Base-by-base conservation (phyloP, 768 basidiomycete species). In the Leccinum variicolor region DNA sequence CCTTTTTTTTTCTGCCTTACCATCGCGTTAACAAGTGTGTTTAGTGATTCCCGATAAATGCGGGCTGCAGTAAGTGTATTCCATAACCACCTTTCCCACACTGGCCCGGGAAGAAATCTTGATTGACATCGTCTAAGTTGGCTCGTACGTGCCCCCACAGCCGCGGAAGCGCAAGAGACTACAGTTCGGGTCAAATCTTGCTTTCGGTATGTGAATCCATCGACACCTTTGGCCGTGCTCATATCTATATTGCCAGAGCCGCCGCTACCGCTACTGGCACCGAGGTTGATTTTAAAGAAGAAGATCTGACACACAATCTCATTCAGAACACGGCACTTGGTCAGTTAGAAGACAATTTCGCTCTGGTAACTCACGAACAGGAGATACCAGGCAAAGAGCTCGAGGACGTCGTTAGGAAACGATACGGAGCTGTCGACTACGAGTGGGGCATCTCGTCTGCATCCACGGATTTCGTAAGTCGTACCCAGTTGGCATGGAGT, bases 1-100 rank as follows among this genome's bases (percentile, higher is more conserved):
- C n/a, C 23, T n/a, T n/a, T n/a, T n/a, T 1, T 14, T 29, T 6
- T 19, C 52, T 15, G 33, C 33, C 33, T 34, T 3, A 14, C 33
- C 33, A 34, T 15, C 33, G 14, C 3, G 14, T 34, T 34, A 6
- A 34, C 6, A 6, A 7, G 14, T 34, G 33, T 34, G 6, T 34
- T 34, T 48, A 92, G 92, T 94, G 61, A 91, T 92, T 51, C 92
- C 92, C 0, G 90, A 92, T 66, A 84, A 90, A 60, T 78, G 91
- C 1, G 84, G 84, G 60, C 84, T 90, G 77, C 73, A 77, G 88
- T 34, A 34, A 34, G 33, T 88, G 65, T 55, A 84, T 70, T 7
- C n/a, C 19, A 43, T 47, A 6, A 4, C n/a, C 25, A 52, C 23
- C 11, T 13, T 50, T 52, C 9, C 17, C 46, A 25, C 6, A 19